Conservation (phyloP, 2,329 filamentous ascomycete species). For the Talaromyces sp. region DNA sequence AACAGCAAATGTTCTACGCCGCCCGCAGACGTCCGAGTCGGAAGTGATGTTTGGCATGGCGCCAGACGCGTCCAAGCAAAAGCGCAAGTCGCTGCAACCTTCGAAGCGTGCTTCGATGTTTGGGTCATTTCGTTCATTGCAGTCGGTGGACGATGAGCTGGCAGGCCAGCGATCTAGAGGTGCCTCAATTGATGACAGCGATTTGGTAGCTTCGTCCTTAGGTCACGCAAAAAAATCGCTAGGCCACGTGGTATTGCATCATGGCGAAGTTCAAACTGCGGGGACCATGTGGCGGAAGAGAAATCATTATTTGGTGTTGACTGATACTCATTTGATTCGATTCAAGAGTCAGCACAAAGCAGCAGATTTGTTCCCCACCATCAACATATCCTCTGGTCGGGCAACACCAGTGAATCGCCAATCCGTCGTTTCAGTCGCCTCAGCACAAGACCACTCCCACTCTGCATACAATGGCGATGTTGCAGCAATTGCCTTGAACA, state of each 20-base stretch:
- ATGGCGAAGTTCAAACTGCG: slow-evolving; percentile 69
- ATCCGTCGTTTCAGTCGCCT: slow-evolving; percentile 59
- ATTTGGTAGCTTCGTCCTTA: slow-evolving; percentile 26
- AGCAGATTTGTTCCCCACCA: slow-evolving; percentile 60
- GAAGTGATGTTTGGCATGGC: slow-evolving; percentile 28
- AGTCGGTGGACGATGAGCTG: slow-evolving; percentile 53
- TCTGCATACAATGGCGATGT: slow-evolving; percentile 57
- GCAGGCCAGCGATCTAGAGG: slow-evolving; percentile 50
- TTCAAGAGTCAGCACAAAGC: slow-evolving; percentile 69
- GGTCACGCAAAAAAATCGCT: slow-evolving; percentile 35
- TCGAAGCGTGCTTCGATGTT: slow-evolving; percentile 56
- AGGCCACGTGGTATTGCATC: slow-evolving; percentile 56
- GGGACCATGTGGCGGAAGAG: slow-evolving; percentile 70
- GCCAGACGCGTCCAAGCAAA: slow-evolving; percentile 35
- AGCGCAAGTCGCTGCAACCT: slow-evolving; percentile 47
- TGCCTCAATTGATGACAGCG: slow-evolving; percentile 51
- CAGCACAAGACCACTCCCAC: slow-evolving; percentile 61
- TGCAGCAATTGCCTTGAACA: slow-evolving; percentile 58
- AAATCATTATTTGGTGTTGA: slow-evolving; percentile 70
- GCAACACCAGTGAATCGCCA: slow-evolving; percentile 53
- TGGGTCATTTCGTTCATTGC: slow-evolving; percentile 56
- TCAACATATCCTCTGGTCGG: slow-evolving; percentile 43
- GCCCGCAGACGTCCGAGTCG: slow-evolving; percentile 31
- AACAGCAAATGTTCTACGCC: slow-evolving; percentile 23
- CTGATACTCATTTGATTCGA: slow-evolving; percentile 65